These are phyloP conservation scores for Dictyostelium brefeldianum DNA, from an alignment of 78 protist species.

Conservation along the genomic window DNA sequence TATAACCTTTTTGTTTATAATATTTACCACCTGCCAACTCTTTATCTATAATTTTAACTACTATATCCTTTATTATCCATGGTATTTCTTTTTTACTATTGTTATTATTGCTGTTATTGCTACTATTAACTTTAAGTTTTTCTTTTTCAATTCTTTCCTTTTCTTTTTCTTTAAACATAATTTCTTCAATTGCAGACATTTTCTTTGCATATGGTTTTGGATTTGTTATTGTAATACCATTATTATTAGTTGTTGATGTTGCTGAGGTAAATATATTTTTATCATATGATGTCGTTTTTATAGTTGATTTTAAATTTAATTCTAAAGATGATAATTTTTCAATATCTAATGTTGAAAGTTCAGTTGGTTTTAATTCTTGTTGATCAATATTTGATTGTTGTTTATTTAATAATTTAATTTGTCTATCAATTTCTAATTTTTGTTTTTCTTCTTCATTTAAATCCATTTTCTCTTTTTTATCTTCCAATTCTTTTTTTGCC, in stretches of 20 bases:
- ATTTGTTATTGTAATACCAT: background rate
- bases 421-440: slow-evolving; percentile 49
- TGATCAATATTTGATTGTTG: background rate
- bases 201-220: slow-evolving; percentile 19
- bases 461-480: slow-evolving; percentile 37
- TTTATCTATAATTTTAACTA: slow-evolving; percentile 78
- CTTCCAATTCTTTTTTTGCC: slow-evolving; percentile 11
- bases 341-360: background rate
- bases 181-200: slow-evolving; percentile 63
- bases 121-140: background rate
- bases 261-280: background rate
- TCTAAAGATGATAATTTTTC: background rate
- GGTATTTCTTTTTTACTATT: slow-evolving; percentile 6
- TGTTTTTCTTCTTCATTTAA: slow-evolving; percentile 75
- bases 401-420: slow-evolving; percentile 48
- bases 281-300: background rate
- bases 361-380: slow-evolving; percentile 22
- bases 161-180: slow-evolving; percentile 45
- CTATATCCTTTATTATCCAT: slow-evolving; percentile 52
- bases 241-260: background rate
- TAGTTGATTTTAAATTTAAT: background rate
- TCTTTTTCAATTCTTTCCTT: background rate
- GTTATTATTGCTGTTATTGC: background rate
- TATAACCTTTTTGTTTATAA: slow-evolving; percentile 39
- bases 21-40: slow-evolving; percentile 28